These are phyloP conservation scores for Spiromyces aspiralis DNA, from an alignment of 371 early-diverging fungal genomes.

Conservation along the genomic window DNA sequence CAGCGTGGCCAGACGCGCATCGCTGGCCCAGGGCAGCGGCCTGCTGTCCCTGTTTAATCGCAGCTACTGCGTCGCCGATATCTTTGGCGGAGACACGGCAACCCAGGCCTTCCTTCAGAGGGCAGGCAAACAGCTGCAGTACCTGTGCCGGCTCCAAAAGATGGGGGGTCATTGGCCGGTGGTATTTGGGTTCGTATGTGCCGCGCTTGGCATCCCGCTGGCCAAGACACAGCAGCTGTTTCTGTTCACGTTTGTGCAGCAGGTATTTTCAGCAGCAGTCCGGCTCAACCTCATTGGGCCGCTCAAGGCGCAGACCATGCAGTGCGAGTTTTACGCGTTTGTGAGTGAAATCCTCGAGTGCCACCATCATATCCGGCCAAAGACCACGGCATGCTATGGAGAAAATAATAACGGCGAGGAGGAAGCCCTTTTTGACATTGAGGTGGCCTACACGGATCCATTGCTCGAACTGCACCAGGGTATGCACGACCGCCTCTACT, in stretches of 20 bases:
- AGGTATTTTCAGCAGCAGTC: slow-evolving; percentile 71
- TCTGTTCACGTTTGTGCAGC: slow-evolving; percentile 65
- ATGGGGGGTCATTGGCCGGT: slow-evolving; percentile 51
- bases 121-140: slow-evolving; percentile 37
- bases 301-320: slow-evolving; percentile 60
- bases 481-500: slow-evolving; percentile 74
- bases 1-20: slow-evolving; percentile 47
- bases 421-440: slow-evolving; percentile 13
- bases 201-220: slow-evolving; percentile 33
- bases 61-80: slow-evolving; percentile 11
- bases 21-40: slow-evolving; percentile 47
- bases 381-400: too few relatives aligned
- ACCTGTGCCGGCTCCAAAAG: slow-evolving; percentile 32
- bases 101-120: slow-evolving; percentile 2
- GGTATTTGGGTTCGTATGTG: slow-evolving; percentile 49
- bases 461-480: slow-evolving; percentile 75
- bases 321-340: slow-evolving; percentile 40
- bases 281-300: slow-evolving; percentile 81
- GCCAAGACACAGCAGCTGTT: slow-evolving; percentile 55
- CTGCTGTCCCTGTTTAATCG: slow-evolving; percentile 36
- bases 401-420: slow-evolving; percentile 35
- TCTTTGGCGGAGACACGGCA: slow-evolving; percentile 6
- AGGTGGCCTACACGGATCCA: slow-evolving; percentile 29
- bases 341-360: slow-evolving; percentile 19
- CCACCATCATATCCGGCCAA: slow-evolving; percentile 30